Evolutionary conservation across 305 asterid genomes (phyloP), one percentile per base, ranked within the genome.

Genomic region (Solanum hybrid): DNA sequence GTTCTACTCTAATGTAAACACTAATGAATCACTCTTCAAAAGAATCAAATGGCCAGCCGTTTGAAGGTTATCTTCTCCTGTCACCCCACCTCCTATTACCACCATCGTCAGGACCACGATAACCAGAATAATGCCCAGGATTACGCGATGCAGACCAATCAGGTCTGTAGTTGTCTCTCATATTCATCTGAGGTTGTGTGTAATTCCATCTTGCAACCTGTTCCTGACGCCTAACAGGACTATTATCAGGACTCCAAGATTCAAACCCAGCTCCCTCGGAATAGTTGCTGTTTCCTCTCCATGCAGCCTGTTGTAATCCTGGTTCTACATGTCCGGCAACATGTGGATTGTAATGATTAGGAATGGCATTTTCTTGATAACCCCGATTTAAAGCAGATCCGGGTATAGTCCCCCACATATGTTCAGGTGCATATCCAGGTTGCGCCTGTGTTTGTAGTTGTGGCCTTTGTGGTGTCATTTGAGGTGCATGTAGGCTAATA

Each of bases 191-290:
- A 31, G 92, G 91, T 68, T 92, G 95, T 12, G 88, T 84, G 51
- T 89, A 78, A 89, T 92, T 93, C 89, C 81, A 93, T 76, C 93
- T 93, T 3, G 93, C 93, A 41, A 81, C 22, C 81, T 92, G 89
- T 20, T 93, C 95, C 10, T 88, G 92, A 10, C 90, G 93, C 87
- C 98, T 92, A 81, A 91, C 86, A 2, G 98, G 96, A 89, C 98
- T 95, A 89, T 94, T 89, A 26, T 96, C 95, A 15, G 97, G 98
- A 93, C 98, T 95, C 98, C 97, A 93, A 6, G 97, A 91, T 90
- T 96, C 98, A 32, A 61, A 94, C 41, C 79, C 94, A 2, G 94
- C 91, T 92, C 95, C 92, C 73, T 84, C 95, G 37, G 61, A 84
- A 70, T 34, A 39, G 15, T 76, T 91, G 86, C 70, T 91, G 88